A percentile compares a stretch with the other conserved stretches of the same genome.
These are phyloP conservation scores for Neonectria hederae DNA, from an alignment of 2,329 filamentous ascomycete species.

Conservation along the genomic window DNA sequence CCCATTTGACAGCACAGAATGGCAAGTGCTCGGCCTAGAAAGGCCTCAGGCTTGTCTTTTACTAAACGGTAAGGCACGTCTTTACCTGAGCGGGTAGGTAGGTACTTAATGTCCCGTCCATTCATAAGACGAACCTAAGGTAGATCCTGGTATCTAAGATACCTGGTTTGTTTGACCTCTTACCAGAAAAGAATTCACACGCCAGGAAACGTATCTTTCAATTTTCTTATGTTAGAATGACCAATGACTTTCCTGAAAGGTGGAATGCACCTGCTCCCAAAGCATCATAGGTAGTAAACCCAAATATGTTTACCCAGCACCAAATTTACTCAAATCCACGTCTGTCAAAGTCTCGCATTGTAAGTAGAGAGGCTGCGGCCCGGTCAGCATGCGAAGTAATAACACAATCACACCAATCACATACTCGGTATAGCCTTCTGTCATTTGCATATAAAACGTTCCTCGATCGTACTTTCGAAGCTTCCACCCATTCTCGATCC, in stretches of 20 bases:
- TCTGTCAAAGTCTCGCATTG: constrained; percentile 18
- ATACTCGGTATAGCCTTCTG: constrained; percentile 37
- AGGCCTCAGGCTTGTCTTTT: not conserved
- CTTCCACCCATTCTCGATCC: constrained; percentile 39
- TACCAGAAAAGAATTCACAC: too few species aligned
- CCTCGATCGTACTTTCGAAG: constrained; percentile 35
- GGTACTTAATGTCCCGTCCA: too few species aligned
- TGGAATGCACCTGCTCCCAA: not conserved
- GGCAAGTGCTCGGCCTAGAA: not conserved
- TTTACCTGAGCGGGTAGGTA: too few species aligned
- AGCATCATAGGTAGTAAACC: not conserved
- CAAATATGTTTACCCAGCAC: not conserved
- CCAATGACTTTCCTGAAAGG: not conserved
- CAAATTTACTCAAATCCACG: not conserved
- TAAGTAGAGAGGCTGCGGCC: constrained; percentile 29
- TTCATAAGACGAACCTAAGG: too few species aligned
- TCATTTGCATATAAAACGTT: constrained; percentile 32
- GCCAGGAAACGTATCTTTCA: not conserved
- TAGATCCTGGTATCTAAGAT: too few species aligned
- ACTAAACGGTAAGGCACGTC: too few species aligned
- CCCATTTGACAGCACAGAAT: not conserved
- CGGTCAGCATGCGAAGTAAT: constrained; percentile 8
- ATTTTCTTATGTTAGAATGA: not conserved
- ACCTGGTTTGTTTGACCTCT: too few species aligned
- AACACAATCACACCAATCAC: not conserved